phyloP scores from a whole-genome alignment of 2,329 filamentous ascomycete species.

The Emericellopsis cladophorae region DNA sequence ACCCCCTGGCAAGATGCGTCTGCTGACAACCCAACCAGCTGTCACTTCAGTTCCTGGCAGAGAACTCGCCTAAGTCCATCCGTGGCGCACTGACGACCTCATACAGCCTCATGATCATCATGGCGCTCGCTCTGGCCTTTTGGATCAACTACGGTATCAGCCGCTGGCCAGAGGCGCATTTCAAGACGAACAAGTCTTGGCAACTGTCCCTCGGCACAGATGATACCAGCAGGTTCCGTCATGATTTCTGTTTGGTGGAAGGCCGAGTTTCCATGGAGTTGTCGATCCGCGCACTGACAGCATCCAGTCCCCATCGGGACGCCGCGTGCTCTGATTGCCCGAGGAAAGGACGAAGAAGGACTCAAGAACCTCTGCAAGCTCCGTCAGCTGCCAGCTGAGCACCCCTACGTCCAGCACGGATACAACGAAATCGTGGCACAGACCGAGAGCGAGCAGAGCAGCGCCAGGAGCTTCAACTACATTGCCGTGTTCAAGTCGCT shows the following conservation, averaged over 20 bases:
- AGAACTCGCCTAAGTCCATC: slow-evolving; percentile 25
- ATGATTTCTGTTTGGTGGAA: slow-evolving; percentile 16
- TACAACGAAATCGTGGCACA: slow-evolving; percentile 6
- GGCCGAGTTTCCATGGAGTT: background rate
- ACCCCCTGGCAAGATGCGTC: too few species aligned
- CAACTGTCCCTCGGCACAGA: slow-evolving; percentile 20
- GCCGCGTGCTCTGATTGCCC: slow-evolving; percentile 12
- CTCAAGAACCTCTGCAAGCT: slow-evolving; percentile 20
- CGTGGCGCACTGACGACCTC: slow-evolving; percentile 24
- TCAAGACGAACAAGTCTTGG: slow-evolving; percentile 19
- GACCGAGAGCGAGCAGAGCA: slow-evolving; percentile 3
- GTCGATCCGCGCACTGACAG: slow-evolving; percentile 8
- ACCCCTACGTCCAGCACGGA: slow-evolving; percentile 6
- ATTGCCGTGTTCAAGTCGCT: background rate
- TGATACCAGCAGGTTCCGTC: slow-evolving; percentile 22
- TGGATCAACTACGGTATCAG: slow-evolving; percentile 17
- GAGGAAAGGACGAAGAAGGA: slow-evolving; percentile 11
- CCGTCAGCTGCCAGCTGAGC: slow-evolving; percentile 10
- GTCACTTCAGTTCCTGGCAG: slow-evolving; percentile 25
- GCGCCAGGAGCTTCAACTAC: background rate
- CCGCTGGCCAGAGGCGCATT: slow-evolving; percentile 11
- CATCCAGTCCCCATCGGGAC: slow-evolving; percentile 9
- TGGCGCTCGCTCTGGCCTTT: slow-evolving; percentile 18
- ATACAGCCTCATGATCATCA: slow-evolving; percentile 25
- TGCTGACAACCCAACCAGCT: slow-evolving; percentile 4